A percentile compares a stretch with the other conserved stretches of the same genome.
Evolutionary conservation across 2,329 filamentous ascomycete genomes (phyloP).

Genomic region (Cordyceps pruinosa): DNA sequence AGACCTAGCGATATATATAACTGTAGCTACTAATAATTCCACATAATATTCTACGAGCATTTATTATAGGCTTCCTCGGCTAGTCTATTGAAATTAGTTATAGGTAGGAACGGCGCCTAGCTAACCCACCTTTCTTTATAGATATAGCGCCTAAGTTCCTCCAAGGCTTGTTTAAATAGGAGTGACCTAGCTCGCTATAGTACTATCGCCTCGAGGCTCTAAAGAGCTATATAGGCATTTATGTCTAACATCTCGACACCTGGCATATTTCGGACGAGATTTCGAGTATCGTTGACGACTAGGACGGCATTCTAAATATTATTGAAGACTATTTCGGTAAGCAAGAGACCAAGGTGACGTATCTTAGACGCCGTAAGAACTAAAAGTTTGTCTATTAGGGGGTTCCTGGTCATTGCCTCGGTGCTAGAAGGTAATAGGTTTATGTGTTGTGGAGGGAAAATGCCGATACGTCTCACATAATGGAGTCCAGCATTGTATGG

Average conservation of each 20-base stretch:
- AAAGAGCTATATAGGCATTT: not conserved
- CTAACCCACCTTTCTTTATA: not conserved
- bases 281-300: not conserved
- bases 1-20: not conserved
- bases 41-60: not conserved
- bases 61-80: not conserved
- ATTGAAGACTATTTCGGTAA: not conserved
- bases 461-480: not conserved
- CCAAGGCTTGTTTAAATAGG: not conserved
- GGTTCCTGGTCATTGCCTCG: not conserved
- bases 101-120: not conserved
- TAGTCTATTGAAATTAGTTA: not conserved
- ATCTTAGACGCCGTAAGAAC: not conserved
- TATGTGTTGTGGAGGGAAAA: not conserved
- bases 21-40: not conserved
- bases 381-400: not conserved
- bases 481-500: not conserved
- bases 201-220: not conserved
- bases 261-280: not conserved
- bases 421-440: not conserved
- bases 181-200: not conserved
- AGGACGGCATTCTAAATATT: not conserved
- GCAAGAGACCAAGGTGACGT: not conserved
- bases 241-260: not conserved
- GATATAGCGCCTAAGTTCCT: not conserved